Evolutionary conservation across 352 stramenopile genomes (phyloP).

Genomic region (Phytopythium vexans): DNA sequence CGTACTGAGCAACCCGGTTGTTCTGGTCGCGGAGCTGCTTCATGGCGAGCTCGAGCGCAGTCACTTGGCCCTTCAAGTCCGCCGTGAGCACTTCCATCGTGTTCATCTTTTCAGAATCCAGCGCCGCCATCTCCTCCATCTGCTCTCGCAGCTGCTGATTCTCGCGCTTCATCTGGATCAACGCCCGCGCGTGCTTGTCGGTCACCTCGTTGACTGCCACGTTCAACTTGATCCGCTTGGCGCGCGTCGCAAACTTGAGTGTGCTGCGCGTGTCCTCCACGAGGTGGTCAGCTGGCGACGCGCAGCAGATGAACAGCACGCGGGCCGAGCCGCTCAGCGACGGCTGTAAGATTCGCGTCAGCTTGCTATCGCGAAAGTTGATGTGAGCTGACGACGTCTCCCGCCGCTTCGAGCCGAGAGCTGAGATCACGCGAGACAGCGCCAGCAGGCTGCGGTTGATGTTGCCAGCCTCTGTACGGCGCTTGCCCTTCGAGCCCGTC

Average conservation of each 20-base stretch:
- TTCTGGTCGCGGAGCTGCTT: slow-evolving; percentile 8
- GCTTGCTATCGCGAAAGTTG: slow-evolving; percentile 92
- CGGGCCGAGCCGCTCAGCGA: slow-evolving; percentile 78
- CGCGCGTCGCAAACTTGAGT: slow-evolving; percentile 89
- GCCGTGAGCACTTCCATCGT: slow-evolving; percentile 31
- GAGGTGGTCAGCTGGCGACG: slow-evolving; percentile 69
- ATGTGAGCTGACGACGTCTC: slow-evolving; percentile 62
- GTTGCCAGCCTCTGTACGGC: slow-evolving; percentile 48
- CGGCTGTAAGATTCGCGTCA: slow-evolving; percentile 91
- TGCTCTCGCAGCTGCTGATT: slow-evolving; percentile 40
- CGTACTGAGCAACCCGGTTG: too few relatives aligned
- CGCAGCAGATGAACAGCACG: slow-evolving; percentile 85
- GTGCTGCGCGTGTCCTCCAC: slow-evolving; percentile 89
- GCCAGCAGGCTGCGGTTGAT: slow-evolving; percentile 76
- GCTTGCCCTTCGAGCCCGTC: slow-evolving; percentile 50
- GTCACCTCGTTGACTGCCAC: slow-evolving; percentile 40
- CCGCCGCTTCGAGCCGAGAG: slow-evolving; percentile 84
- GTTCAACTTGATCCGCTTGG: slow-evolving; percentile 77
- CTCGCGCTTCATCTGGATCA: slow-evolving; percentile 37
- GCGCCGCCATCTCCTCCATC: slow-evolving; percentile 25
- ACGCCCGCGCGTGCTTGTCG: slow-evolving; percentile 24
- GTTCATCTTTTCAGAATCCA: slow-evolving; percentile 33
- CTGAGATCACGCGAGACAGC: slow-evolving; percentile 87
- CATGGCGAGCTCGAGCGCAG: slow-evolving; percentile 13
- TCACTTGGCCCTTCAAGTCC: slow-evolving; percentile 30